Conservation (phyloP, 768 basidiomycete genomes). For the Pilatotrama ljubarskyi region DNA sequence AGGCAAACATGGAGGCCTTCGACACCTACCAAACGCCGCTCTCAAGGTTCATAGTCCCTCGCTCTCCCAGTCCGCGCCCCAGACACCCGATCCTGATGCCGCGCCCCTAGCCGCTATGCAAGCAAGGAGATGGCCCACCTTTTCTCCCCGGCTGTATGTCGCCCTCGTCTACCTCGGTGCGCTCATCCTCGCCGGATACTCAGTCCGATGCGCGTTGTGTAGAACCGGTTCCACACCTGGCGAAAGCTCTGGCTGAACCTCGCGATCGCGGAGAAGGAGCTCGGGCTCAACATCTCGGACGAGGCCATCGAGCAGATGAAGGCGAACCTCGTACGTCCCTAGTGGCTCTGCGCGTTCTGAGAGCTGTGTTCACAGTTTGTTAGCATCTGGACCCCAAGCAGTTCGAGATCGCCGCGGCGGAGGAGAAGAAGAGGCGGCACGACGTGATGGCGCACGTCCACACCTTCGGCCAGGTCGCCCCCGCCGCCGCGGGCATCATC, state of each 20-base stretch:
- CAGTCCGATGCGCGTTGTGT: not conserved
- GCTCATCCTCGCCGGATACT: not conserved
- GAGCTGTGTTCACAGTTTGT: not conserved
- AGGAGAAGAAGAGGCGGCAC: slow-evolving; percentile 97
- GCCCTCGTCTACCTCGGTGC: not conserved
- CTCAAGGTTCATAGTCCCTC: slow-evolving; percentile 53
- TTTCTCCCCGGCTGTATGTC: slow-evolving; percentile 87
- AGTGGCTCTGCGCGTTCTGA: not conserved
- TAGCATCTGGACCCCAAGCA: slow-evolving; percentile 86
- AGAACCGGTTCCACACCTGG: slow-evolving; percentile 98
- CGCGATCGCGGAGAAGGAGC: slow-evolving; percentile 93
- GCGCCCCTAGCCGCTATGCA: slow-evolving; percentile 82
- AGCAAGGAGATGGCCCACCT: slow-evolving; percentile 98
- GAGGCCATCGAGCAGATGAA: slow-evolving; percentile 94
- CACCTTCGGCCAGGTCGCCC: slow-evolving; percentile 92
- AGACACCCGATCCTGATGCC: slow-evolving; percentile 1
- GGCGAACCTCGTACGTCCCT: slow-evolving; percentile 71
- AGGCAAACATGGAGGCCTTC: slow-evolving; percentile 53
- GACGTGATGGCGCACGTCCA: slow-evolving; percentile 99
- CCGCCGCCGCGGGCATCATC: slow-evolving; percentile 94
- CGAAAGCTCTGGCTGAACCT: slow-evolving; percentile 93
- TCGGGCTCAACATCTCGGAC: slow-evolving; percentile 87
- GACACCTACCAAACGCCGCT: slow-evolving; percentile 82
- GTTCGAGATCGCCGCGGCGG: slow-evolving; percentile 86
- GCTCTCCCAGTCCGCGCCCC: not conserved